Evolutionary conservation across 2,329 filamentous ascomycete genomes (phyloP), one percentile per base, ranked within the genome.

Genomic region (Leptographium lundbergii): DNA sequence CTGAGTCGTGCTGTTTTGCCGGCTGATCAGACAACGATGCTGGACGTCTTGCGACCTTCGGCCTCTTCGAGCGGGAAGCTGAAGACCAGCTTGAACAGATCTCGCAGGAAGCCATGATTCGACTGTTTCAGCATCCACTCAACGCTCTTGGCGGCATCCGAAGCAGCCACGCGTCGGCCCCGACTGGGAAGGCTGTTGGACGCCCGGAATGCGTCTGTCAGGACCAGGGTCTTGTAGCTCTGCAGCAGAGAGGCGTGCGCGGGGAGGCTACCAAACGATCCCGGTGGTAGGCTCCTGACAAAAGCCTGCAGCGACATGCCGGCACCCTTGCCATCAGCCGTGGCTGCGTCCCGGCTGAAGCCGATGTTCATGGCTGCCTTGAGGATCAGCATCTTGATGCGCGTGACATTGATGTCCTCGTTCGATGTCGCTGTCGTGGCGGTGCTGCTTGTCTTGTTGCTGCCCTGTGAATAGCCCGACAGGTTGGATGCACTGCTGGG

Each of bases 351-450:
- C 10, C 88, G 86, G 61, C 82, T 80, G 72, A 87, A 96, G 13
- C 91, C 91, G 3, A 87, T 81, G 67, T 92, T 91, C 74, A 92
- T 85, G 27, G 91, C 91, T 1, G 91, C 90, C 69, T 91, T 91
- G 48, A 95, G 76, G 36, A 95, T 84, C 11, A 96, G 78, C 17
- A 86, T 78, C 71, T 91, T 94, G 52, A 95, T 78, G 14, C 89
- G 84, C 13, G 83, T 81, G 42, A 95, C 79, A 65, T 94, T 90
- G 19, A 83, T 75, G 65, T 95, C 89, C 70, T 95, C 90, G 3
- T 78, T 75, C 4, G 80, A 73, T 1, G 85, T 82, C 0, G 84
- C 80, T 1, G 86, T 88, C 1, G 86, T 91, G 1, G 86, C 85
- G 1, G 88, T 89, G 67, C 85, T 89, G 27, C 84, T 83, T 1